A percentile compares a stretch with the other conserved stretches of the same genome.
phyloP scores from a whole-genome alignment of 2,329 filamentous ascomycete genomes.

The Arthrocladium fulminans region DNA sequence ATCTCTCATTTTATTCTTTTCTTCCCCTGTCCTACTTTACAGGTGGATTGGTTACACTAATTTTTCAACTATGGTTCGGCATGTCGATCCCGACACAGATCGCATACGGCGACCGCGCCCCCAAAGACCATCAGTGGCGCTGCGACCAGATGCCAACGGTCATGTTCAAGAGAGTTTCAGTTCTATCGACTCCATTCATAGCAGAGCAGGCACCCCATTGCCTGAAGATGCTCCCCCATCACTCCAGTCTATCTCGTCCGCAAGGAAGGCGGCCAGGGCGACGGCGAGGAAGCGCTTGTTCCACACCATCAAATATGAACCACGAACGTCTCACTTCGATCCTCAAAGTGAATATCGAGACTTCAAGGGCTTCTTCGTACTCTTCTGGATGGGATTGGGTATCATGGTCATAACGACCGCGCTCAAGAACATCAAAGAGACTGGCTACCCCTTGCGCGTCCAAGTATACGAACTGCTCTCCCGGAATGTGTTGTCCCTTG shows the following conservation, averaged over 20 bases:
- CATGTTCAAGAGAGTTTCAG: not conserved
- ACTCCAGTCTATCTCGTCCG: slow-evolving; percentile 72
- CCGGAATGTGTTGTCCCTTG: slow-evolving; percentile 80
- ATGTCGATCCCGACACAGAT: slow-evolving; percentile 1
- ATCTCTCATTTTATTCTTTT: no score
- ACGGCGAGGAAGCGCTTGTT: slow-evolving; percentile 78
- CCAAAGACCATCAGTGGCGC: not conserved
- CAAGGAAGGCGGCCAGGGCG: slow-evolving; percentile 72
- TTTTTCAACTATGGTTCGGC: not conserved
- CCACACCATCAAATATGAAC: slow-evolving; percentile 83
- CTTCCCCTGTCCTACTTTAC: no score
- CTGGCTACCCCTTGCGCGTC: slow-evolving; percentile 73
- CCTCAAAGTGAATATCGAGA: slow-evolving; percentile 84
- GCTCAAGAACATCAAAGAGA: slow-evolving; percentile 87
- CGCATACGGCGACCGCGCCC: slow-evolving; percentile 3
- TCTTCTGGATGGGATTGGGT: slow-evolving; percentile 94
- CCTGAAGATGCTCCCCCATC: slow-evolving; percentile 90
- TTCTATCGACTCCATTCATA: slow-evolving; percentile 30
- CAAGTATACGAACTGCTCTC: slow-evolving; percentile 84
- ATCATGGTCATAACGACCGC: slow-evolving; percentile 97
- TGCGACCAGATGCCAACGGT: not conserved
- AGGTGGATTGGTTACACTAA: no score
- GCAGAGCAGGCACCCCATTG: slow-evolving; percentile 73
- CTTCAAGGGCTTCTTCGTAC: slow-evolving; percentile 93
- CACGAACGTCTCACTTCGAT: slow-evolving; percentile 91